Base-by-base conservation (phyloP, 2,329 filamentous ascomycete genomes). In the Cordyceps militaris region DNA sequence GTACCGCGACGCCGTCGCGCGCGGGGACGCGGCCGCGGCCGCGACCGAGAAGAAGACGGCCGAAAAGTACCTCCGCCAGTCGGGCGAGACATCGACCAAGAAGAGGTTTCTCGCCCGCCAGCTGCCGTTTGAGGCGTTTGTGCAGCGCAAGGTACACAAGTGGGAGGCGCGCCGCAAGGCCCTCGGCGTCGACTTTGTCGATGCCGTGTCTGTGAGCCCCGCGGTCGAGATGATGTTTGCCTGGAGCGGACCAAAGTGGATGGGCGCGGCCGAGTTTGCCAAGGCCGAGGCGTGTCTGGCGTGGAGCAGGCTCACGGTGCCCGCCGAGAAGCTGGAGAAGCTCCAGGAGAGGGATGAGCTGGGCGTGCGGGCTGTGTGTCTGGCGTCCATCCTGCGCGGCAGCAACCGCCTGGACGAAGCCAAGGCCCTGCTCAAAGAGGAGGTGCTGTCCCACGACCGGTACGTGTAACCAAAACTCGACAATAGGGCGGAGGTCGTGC, bases 211-310 rank as follows among this genome's bases (percentile, higher is more conserved):
- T 0, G 79, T 89, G 3, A 88, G 86, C 60, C 94, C 94, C 0
- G 77, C 90, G 0, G 83, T 91, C 66, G 94, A 97, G 74, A 96
- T 97, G 88, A 86, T 88, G 13, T 96, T 93, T 70, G 84, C 97
- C 65, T 97, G 92, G 92, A 92, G 90, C 66, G 93, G 92, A 0
- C 85, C 84, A 64, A 93, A 89, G 71, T 84, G 91, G 56, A 95
- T 96, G 89, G 76, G 81, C 2, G 65, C 73, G 1, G 73, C 74
- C 0, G 82, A 93, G 60, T 75, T 96, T 14, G 76, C 87, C 49
- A 73, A 77, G 43, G 89, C 85, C 0, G 69, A 90, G 38, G 72
- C 69, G 1, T 79, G 80, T n/a, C 73, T 96, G 11, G 75, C 77
- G 0, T 96, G 82, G 82, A 73, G 76, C 23, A 71, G 91, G 73